Conservation (phyloP, 1,284 basidiomycete genomes). For the Gomphus sp. region DNA sequence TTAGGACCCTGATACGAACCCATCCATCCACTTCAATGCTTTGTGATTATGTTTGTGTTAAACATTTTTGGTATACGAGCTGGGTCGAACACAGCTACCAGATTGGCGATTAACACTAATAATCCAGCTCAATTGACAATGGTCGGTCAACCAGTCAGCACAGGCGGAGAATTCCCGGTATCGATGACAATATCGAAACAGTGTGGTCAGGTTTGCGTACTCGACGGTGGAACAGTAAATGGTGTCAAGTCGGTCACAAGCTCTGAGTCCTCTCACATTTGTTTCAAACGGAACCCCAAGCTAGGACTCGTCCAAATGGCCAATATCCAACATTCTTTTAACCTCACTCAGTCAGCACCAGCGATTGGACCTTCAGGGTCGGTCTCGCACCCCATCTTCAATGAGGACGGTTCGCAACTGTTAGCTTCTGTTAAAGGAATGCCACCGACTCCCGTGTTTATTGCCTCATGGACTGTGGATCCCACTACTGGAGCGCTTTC, state of each 20-base stretch:
- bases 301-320: constrained; percentile 29
- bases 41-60: too few species aligned
- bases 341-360: constrained; percentile 36
- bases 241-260: constrained; percentile 29
- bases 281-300: constrained; percentile 33
- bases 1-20: too few species aligned
- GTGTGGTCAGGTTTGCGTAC: constrained; percentile 25
- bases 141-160: constrained; percentile 32
- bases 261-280: constrained; percentile 20
- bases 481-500: too few species aligned
- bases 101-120: constrained; percentile 34
- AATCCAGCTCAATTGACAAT: constrained; percentile 30
- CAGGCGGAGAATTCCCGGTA: constrained; percentile 40
- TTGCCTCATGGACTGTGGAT: too few species aligned
- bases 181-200: constrained; percentile 29
- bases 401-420: constrained; percentile 32
- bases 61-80: constrained; percentile 23
- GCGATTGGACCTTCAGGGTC: too few species aligned
- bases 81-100: constrained; percentile 37
- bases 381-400: constrained; percentile 37
- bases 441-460: too few species aligned
- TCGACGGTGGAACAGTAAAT: constrained; percentile 39
- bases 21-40: too few species aligned
- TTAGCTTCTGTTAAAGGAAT: constrained; percentile 39
- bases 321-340: constrained; percentile 32